Evolutionary conservation across 2,329 filamentous ascomycete species (phyloP).

Genomic region (Bertia moriformis): DNA sequence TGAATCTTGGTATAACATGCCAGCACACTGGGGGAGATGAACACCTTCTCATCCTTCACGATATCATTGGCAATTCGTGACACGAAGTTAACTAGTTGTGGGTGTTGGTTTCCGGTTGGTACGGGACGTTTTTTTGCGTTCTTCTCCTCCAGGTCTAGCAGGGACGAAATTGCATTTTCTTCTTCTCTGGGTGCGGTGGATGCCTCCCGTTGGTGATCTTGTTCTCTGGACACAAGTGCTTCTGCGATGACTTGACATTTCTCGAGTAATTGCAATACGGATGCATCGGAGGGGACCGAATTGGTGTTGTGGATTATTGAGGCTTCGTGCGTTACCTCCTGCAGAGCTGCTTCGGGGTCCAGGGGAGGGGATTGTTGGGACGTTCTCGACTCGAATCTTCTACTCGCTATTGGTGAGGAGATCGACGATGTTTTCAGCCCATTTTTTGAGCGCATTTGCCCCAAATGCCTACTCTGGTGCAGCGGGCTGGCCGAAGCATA

Average conservation of each 20-base stretch:
- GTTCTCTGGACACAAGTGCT: background rate
- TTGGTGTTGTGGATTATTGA: background rate
- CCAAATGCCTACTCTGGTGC: too few species aligned
- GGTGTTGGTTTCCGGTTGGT: slow-evolving; percentile 7
- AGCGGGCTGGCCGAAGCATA: slow-evolving; percentile 1
- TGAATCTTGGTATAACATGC: slow-evolving; percentile 65
- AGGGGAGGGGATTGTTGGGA: background rate
- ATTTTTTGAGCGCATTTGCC: background rate
- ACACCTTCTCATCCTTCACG: slow-evolving; percentile 60
- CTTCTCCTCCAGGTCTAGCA: slow-evolving; percentile 3
- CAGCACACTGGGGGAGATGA: slow-evolving; percentile 63
- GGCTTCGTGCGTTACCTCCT: background rate
- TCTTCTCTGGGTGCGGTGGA: slow-evolving; percentile 5
- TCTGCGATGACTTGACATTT: background rate
- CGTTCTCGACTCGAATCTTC: background rate
- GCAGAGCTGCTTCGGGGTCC: background rate
- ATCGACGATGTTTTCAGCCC: background rate
- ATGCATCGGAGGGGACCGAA: background rate
- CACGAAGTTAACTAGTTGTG: slow-evolving; percentile 30
- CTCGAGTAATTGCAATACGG: background rate
- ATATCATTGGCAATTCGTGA: slow-evolving; percentile 54
- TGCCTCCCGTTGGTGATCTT: slow-evolving; percentile 1
- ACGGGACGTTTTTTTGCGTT: slow-evolving; percentile 2
- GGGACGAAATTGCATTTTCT: slow-evolving; percentile 7
- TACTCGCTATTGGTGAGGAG: background rate